These are phyloP conservation scores for Arthrobotrys conoides DNA, from an alignment of 2,329 filamentous ascomycete species.

Conservation along the genomic window DNA sequence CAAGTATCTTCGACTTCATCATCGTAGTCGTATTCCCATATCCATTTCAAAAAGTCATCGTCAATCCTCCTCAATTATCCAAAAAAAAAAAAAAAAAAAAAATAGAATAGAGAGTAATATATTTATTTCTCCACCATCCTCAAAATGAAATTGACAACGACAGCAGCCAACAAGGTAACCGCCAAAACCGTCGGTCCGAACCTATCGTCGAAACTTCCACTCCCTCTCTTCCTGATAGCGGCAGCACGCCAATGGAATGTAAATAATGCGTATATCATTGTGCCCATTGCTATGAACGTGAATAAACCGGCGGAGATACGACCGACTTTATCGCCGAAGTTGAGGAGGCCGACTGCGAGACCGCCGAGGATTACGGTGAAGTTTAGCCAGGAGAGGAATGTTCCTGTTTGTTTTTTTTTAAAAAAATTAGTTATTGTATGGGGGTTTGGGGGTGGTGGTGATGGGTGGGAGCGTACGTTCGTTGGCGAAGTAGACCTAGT, in stretches of 20 bases:
- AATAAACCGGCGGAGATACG: constrained; percentile 95
- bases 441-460: not conserved
- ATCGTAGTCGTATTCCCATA: too few species aligned
- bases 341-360: constrained; percentile 94
- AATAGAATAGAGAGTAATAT: too few species aligned
- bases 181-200: constrained; percentile 93
- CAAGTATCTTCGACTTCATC: too few species aligned
- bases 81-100: not conserved
- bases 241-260: constrained; percentile 98
- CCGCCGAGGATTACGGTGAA: constrained; percentile 98
- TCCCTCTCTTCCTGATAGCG: constrained; percentile 89
- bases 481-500: constrained; percentile 95
- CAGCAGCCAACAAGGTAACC: constrained; percentile 85
- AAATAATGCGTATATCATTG: constrained; percentile 93
- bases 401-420: constrained; percentile 69
- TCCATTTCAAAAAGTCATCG: too few species aligned
- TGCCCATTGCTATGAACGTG: constrained; percentile 91
- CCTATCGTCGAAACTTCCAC: constrained; percentile 95
- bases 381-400: constrained; percentile 99
- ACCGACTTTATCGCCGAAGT: constrained; percentile 94
- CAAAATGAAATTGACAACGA: constrained; percentile 96
- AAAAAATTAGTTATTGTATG: not conserved
- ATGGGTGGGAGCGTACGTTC: constrained; percentile 74
- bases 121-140: constrained; percentile 70
- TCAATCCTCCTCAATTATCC: too few species aligned